Conservation (phyloP, 257 asterid genomes). For the Gardenia jasminoides region DNA sequence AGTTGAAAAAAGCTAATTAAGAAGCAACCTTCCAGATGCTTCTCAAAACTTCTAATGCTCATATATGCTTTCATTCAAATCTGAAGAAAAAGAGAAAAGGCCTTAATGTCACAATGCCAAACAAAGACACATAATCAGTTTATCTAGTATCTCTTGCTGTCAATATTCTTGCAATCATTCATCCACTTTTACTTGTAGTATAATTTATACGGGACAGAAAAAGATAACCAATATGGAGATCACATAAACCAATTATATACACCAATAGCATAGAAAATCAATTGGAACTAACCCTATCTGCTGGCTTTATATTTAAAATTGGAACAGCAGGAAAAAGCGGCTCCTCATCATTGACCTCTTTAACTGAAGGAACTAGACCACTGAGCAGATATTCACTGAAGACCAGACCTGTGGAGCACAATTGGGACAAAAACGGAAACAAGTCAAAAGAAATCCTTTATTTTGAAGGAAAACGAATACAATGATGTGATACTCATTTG, state of each 20-base stretch:
- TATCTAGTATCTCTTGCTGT: background rate
- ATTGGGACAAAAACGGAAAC: background rate
- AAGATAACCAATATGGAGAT: background rate
- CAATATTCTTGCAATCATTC: background rate
- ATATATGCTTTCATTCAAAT: background rate
- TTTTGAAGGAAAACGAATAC: background rate
- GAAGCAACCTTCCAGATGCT: background rate
- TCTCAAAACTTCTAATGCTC: background rate
- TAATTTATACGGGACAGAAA: background rate
- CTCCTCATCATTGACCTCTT: slow-evolving; percentile 93
- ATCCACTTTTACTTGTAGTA: background rate
- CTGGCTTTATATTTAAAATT: slow-evolving; percentile 51
- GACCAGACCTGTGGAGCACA: slow-evolving; percentile 62
- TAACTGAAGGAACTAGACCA: slow-evolving; percentile 90
- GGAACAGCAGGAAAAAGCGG: slow-evolving; percentile 88
- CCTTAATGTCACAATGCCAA: background rate
- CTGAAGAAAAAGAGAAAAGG: background rate
- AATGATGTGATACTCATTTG: background rate
- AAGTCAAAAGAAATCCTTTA: background rate
- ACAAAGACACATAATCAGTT: background rate
- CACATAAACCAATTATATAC: background rate
- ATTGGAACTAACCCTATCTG: slow-evolving; percentile 49
- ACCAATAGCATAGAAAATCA: slow-evolving; percentile 5
- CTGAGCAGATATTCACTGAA: slow-evolving; percentile 93
- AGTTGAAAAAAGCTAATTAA: background rate